Conservation (phyloP, 2,329 filamentous ascomycete genomes). For the Sphaerulina musiva region DNA sequence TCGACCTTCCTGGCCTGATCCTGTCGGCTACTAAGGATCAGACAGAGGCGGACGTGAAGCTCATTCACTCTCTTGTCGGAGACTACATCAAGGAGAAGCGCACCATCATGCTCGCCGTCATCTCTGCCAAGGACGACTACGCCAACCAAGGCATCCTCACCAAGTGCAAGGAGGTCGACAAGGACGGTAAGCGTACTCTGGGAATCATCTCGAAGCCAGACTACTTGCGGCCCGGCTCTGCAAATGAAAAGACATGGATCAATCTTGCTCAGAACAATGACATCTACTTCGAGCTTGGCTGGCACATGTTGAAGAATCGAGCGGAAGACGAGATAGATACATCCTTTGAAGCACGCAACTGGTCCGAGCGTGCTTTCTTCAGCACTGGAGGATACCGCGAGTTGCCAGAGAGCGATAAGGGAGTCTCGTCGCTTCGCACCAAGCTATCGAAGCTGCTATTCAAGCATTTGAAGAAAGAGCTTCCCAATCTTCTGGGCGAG, state of each 20-base stretch:
- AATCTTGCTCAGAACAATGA: conserved; percentile 38
- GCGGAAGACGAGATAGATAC: conserved; percentile 32
- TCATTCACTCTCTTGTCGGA: conserved; percentile 36
- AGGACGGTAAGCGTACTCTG: conserved; percentile 44
- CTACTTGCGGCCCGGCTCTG: conserved; percentile 34
- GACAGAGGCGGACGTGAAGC: conserved; percentile 30
- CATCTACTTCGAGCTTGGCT: conserved; percentile 42
- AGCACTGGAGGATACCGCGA: conserved; percentile 26
- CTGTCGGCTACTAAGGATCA: conserved; percentile 31
- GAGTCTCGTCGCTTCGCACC: conserved; percentile 44
- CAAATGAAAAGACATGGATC: conserved; percentile 39
- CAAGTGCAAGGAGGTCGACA: conserved; percentile 44
- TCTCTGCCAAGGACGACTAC: conserved; percentile 42
- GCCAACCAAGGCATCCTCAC: conserved; percentile 54
- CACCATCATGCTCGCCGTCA: conserved; percentile 40
- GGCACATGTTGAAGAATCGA: conserved; percentile 50
- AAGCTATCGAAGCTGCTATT: conserved; percentile 49
- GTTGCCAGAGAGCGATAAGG: conserved; percentile 34
- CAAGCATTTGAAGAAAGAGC: conserved; percentile 33
- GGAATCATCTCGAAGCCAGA: conserved; percentile 56
- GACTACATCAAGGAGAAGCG: conserved; percentile 52
- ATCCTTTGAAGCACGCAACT: conserved; percentile 38
- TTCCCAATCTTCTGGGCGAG: conserved; percentile 34
- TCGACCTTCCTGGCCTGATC: conserved; percentile 38
- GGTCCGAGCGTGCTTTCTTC: conserved; percentile 36